Conservation (phyloP, 805 yeast species). For the Pichia kluyveri region DNA sequence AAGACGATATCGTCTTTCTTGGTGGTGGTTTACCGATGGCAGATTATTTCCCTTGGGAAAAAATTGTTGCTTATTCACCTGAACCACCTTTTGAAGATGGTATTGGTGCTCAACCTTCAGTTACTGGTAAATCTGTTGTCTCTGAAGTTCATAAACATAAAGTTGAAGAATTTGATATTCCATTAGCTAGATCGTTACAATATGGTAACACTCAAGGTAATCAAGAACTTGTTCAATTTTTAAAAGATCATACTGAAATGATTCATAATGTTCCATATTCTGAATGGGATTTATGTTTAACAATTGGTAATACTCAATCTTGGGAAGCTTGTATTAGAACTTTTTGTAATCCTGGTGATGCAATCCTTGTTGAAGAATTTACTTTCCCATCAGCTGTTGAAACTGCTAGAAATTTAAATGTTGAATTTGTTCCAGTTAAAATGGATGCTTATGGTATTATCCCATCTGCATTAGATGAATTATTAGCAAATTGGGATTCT, state of each 20-base stretch:
- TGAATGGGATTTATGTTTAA: conserved; percentile 66
- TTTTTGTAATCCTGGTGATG: conserved; percentile 48
- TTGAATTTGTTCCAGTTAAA: conserved; percentile 53
- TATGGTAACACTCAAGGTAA: conserved; percentile 85
- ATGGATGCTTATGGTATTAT: conserved; percentile 61
- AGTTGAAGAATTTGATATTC: conserved; percentile 50
- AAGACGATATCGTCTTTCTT: conserved; percentile 74
- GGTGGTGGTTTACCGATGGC: conserved; percentile 95
- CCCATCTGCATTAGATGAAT: conserved; percentile 45
- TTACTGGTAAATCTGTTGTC: conserved; percentile 28
- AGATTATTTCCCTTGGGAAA: conserved; percentile 88
- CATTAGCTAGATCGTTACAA: conserved; percentile 80
- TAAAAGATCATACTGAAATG: conserved; percentile 64
- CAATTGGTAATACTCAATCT: conserved; percentile 85
- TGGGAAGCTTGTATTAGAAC: conserved; percentile 80
- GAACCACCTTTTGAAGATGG: conserved; percentile 75
- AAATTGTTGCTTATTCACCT: conserved; percentile 61
- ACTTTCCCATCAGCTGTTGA: conserved; percentile 69
- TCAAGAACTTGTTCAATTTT: conserved; percentile 54
- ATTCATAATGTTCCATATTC: conserved; percentile 44
- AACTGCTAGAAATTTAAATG: conserved; percentile 54
- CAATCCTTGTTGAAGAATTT: conserved; percentile 67
- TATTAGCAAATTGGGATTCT: conserved; percentile 52
- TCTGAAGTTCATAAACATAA: conserved; percentile 31
- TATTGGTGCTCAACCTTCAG: conserved; percentile 51